Percentiles rank a stretch among this genome's conserved stretches.
These are phyloP conservation scores for Kondoa malvinella DNA, from an alignment of 768 basidiomycete genomes.

Conservation along the genomic window DNA sequence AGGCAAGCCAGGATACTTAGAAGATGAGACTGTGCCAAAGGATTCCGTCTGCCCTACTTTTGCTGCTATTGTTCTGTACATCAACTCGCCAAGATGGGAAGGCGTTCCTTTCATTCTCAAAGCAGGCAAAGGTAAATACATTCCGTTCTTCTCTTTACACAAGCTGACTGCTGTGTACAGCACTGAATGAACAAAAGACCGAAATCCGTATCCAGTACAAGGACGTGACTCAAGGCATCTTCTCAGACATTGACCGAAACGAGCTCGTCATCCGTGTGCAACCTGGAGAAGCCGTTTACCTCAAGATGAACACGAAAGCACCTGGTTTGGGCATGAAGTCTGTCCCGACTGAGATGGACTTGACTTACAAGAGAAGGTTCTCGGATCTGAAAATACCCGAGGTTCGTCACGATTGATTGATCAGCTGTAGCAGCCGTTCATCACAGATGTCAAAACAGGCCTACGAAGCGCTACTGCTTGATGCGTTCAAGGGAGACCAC, in stretches of 20 bases:
- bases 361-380: conserved; percentile 94
- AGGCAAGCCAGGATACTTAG: conserved; percentile 90
- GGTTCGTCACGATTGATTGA: conserved; percentile 38
- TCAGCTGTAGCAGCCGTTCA: neutral
- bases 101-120: conserved; percentile 97
- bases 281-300: conserved; percentile 86
- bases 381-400: conserved; percentile 80
- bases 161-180: conserved; percentile 4
- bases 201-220: conserved; percentile 97
- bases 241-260: conserved; percentile 87
- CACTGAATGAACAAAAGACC: conserved; percentile 94
- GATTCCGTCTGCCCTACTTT: conserved; percentile 86
- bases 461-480: conserved; percentile 67
- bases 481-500: conserved; percentile 93
- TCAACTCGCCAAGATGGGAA: conserved; percentile 94
- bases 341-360: conserved; percentile 90
- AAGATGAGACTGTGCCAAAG: conserved; percentile 86
- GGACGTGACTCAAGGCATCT: conserved; percentile 90
- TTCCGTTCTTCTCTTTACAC: conserved; percentile 28
- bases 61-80: conserved; percentile 73
- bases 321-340: conserved; percentile 80
- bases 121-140: conserved; percentile 73
- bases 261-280: conserved; percentile 96
- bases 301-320: conserved; percentile 89
- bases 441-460: conserved; percentile 3